Evolutionary conservation across 805 yeast genomes (phyloP), one percentile per base, ranked within the genome.

Genomic region (Pichia heedii): DNA sequence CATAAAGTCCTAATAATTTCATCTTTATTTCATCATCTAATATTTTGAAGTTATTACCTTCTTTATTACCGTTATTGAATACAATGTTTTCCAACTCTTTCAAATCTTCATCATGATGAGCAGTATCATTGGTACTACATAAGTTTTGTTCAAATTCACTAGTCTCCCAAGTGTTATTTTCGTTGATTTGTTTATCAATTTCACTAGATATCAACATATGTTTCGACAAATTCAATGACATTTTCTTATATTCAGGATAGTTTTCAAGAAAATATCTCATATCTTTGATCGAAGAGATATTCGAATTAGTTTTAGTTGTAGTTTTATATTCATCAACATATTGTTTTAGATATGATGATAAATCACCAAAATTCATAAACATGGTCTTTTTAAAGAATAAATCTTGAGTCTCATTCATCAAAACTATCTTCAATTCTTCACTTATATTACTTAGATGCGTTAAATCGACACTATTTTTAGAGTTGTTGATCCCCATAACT

Each of bases 291-390:
- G 93, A 80, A 50, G 79, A 79, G 49, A 90, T 73, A 48, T 80
- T 78, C 38, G 77, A 77, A 41, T 79, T 77, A 19, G 81, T 74
- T 54, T 88, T 84, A 1, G 97, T 84, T 55, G 84, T 84, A 19
- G 69, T 60, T 56, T 87, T 90, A 62, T 88, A 93, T 37, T 77
- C 80, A 43, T 79, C 81, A 27, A 93, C 96, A 56, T 85, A 86
- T 44, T 74, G 79, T 55, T 86, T 89, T 55, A 93, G 82, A 51
- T 78, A 76, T 33, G 88, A 96, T 35, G 96, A 93, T 42, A 93
- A 68, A 58, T 93, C 97, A 27, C 97, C 99, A 66, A 89, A 94
- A 62, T 93, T 93, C 52, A 84, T 70, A 58, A 76, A 86, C 89
- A 87, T 84, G 3, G 93, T 73, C 45, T 86, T 86, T 29, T 70